Evolutionary conservation across 495 filamentous ascomycete species (phyloP).

Genomic region (Halenospora varia): DNA sequence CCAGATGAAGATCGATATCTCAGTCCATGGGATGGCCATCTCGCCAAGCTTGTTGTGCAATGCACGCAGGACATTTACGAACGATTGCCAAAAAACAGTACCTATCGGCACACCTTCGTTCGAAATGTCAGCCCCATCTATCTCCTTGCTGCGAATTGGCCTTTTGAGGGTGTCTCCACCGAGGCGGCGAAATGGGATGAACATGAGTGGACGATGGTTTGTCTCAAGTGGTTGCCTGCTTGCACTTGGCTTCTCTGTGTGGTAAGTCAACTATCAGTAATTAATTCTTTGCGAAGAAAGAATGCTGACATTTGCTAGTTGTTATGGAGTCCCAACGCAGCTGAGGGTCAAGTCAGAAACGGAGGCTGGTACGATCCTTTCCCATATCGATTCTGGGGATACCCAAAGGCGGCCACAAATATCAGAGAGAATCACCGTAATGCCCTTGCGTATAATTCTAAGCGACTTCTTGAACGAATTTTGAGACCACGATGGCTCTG

Average conservation of each 20-base stretch:
- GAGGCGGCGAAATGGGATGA: background rate
- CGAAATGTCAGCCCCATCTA: slow-evolving; percentile 16
- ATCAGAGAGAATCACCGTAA: background rate
- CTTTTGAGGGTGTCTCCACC: background rate
- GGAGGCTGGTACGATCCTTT: background rate
- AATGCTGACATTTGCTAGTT: too few relatives aligned
- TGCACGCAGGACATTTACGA: slow-evolving; percentile 19
- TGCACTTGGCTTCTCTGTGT: background rate
- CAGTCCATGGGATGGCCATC: slow-evolving; percentile 14
- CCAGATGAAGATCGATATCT: slow-evolving; percentile 15
- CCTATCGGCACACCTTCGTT: slow-evolving; percentile 20
- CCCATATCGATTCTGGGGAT: background rate
- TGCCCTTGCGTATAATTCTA: background rate
- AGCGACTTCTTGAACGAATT: background rate
- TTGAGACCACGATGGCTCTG: background rate
- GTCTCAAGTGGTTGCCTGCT: background rate
- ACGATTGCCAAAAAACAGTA: background rate
- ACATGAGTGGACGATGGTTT: background rate
- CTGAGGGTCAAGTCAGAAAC: background rate
- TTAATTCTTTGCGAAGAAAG: too few relatives aligned
- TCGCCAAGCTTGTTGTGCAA: slow-evolving; percentile 18
- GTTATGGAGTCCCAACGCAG: background rate
- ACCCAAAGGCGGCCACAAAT: background rate
- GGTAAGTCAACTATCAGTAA: background rate
- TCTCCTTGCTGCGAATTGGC: background rate